phyloP scores from a whole-genome alignment of 352 stramenopile genomes.

The Globisporangium paroecandrum region DNA sequence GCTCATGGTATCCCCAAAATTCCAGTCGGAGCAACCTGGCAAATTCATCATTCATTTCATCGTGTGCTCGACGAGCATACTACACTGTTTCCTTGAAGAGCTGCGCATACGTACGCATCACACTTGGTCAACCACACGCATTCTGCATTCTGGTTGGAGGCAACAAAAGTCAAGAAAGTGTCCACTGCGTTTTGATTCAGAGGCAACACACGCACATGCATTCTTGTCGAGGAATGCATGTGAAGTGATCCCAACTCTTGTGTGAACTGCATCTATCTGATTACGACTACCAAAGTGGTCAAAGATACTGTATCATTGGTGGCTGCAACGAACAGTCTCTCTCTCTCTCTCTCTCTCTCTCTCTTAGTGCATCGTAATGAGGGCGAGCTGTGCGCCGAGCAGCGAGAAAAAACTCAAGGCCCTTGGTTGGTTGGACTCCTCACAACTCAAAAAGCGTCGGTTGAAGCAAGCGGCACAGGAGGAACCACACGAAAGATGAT shows the following conservation, averaged over 20 bases:
- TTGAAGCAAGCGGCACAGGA: background rate
- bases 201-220: background rate
- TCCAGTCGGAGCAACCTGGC: background rate
- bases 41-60: background rate
- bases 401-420: background rate
- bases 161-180: background rate
- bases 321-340: background rate
- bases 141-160: no score
- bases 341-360: no score
- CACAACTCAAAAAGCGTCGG: background rate
- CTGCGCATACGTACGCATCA: background rate
- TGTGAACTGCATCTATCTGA: background rate
- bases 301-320: background rate
- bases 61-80: background rate
- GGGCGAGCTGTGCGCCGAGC: background rate
- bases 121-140: no score
- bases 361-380: background rate
- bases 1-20: background rate
- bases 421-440: background rate
- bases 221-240: background rate
- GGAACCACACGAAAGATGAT: background rate
- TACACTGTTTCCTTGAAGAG: background rate
- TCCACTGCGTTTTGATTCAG: background rate
- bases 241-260: background rate
- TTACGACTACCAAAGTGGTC: background rate